Evolutionary conservation across 345 rosid genomes (phyloP), one percentile per base, ranked within the genome.

Genomic region (Brassica rapa): DNA sequence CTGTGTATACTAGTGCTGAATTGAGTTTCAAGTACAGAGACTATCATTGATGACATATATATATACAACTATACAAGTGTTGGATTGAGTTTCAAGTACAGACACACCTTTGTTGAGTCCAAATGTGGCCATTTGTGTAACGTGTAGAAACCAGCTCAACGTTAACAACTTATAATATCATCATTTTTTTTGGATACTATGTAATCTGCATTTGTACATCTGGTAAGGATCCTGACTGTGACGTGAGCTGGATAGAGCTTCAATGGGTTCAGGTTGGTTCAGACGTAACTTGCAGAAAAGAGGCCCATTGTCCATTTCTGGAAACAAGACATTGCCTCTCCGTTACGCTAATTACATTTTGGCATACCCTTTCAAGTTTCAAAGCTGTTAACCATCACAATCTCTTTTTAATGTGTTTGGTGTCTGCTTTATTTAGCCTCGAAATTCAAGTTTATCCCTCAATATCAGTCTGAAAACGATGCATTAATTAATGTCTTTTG

Each of bases 331-430:
- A 56, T 69, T 74, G 66, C 66, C 78, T 73, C 57, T 62, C 70
- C 59, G 65, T 8, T 68, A 73, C 65, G 64, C 29, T 73, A 74
- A 53, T 69, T 23, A 68, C 78, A 61, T 61, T 60, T 68, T 32
- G 23, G 23, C 37, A 8, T 11, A 10, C 39, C 27, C 24, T 60
- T 66, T 68, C 19, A 29, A 68, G 68, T 60, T 66, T 68, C 19
- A 29, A 68, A 73, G 77, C 82, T 63, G 79, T 74, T 69, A 74
- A 74, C 53, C 75, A 53, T 80, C 82, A 80, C 39, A 62, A 27
- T 69, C 82, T 60, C 49, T 41, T 63, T 62, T 70, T 35, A 10
- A 64, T 55, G 35, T 78, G 66, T 25, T 77, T 71, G 24, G 55
- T 77, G 32, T 16, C 66, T 71, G 66, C 30, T 63, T 70, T 72